A percentile compares a stretch with the other conserved stretches of the same genome.
phyloP scores from a whole-genome alignment of 306 rosid species.

The Gynostemma pentaphyllum region DNA sequence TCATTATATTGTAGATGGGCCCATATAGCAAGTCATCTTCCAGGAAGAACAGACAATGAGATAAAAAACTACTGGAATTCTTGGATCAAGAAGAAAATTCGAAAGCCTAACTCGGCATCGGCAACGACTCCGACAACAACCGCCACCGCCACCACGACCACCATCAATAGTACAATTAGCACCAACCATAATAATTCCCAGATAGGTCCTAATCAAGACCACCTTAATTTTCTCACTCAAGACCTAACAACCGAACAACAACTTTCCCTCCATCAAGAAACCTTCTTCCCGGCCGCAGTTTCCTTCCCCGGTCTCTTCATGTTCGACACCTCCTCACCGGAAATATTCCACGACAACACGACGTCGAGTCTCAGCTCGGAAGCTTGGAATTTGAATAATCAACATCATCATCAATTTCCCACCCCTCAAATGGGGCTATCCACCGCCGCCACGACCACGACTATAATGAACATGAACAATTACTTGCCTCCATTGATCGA shows the following conservation, averaged over 20 bases:
- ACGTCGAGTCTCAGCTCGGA: slow-evolving; percentile 30
- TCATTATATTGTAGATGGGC: slow-evolving; percentile 77
- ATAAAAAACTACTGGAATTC: slow-evolving; percentile 98
- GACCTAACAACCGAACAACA: slow-evolving; percentile 34
- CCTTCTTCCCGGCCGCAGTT: slow-evolving; percentile 43
- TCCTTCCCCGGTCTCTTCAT: slow-evolving; percentile 71
- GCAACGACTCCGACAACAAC: slow-evolving; percentile 9
- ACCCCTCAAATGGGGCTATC: slow-evolving; percentile 9
- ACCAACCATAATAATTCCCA: slow-evolving; percentile 27
- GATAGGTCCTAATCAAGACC: slow-evolving; percentile 32
- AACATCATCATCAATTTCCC: slow-evolving; percentile 41
- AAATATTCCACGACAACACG: slow-evolving; percentile 45
- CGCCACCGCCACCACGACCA: neutral
- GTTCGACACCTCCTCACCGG: slow-evolving; percentile 59
- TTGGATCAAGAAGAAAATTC: slow-evolving; percentile 90
- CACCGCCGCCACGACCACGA: neutral
- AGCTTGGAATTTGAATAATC: slow-evolving; percentile 53
- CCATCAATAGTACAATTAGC: no score
- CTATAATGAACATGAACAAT: slow-evolving; percentile 19
- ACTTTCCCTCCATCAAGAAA: slow-evolving; percentile 28
- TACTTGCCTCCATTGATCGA: slow-evolving; percentile 78
- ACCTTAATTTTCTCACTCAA: slow-evolving; percentile 42
- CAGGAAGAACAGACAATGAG: slow-evolving; percentile 95
- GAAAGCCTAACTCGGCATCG: slow-evolving; percentile 46
- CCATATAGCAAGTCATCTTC: slow-evolving; percentile 93